Conservation (phyloP, 2,329 filamentous ascomycete species). For the Cercospora zeina region DNA sequence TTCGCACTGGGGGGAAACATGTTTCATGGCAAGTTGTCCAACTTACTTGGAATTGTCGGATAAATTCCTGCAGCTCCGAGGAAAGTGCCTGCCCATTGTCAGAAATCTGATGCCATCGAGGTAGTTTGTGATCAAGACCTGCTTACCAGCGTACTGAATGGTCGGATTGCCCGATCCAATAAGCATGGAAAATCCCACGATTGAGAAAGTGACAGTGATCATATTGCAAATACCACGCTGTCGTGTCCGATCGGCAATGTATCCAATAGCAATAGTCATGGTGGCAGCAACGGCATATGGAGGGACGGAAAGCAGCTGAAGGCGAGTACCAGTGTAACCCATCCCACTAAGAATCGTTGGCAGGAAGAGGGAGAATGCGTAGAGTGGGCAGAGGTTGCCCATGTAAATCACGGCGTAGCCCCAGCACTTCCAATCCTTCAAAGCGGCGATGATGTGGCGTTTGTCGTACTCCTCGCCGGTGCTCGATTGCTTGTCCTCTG, state of each 20-base stretch:
- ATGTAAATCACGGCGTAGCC: conserved; percentile 59
- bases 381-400: conserved; percentile 46
- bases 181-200: conserved; percentile 77
- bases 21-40: background rate
- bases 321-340: conserved; percentile 60
- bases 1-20: background rate
- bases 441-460: conserved; percentile 32
- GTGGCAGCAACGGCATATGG: conserved; percentile 72
- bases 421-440: conserved; percentile 84
- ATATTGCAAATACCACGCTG: conserved; percentile 82
- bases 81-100: conserved; percentile 50
- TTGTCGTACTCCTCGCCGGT: conserved; percentile 33
- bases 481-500: conserved; percentile 33
- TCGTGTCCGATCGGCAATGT: conserved; percentile 70
- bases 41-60: conserved; percentile 67
- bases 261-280: conserved; percentile 69
- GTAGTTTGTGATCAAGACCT: rapidly evolving
- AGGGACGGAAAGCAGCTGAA: conserved; percentile 72
- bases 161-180: conserved; percentile 62
- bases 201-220: conserved; percentile 64
- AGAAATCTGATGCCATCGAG: background rate
- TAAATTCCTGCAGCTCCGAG: conserved; percentile 86
- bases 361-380: conserved; percentile 40
- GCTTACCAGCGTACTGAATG: conserved; percentile 75
- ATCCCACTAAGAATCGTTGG: conserved; percentile 38